Evolutionary conservation across 1,284 basidiomycete species (phyloP).

Genomic region (Ustilago cynodontis): DNA sequence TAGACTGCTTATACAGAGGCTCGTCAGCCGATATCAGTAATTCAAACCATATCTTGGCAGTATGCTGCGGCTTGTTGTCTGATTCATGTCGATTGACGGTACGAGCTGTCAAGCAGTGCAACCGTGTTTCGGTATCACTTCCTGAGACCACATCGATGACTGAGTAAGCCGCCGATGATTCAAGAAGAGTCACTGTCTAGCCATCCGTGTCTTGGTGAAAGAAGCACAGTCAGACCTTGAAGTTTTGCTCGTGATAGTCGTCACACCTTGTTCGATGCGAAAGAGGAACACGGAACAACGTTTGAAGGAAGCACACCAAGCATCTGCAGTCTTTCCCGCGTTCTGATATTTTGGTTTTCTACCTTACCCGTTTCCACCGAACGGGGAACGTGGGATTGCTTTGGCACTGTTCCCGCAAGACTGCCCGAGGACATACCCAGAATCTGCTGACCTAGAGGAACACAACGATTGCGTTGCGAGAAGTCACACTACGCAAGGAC

Average conservation of each 20-base stretch:
- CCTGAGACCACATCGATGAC: background rate
- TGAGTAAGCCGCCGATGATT: background rate
- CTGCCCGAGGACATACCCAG: too few species aligned
- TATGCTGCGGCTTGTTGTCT: background rate
- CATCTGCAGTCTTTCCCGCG: background rate
- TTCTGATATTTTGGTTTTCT: too few species aligned
- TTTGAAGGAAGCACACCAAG: background rate
- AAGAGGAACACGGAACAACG: background rate
- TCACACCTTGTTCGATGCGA: background rate
- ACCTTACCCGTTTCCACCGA: too few species aligned
- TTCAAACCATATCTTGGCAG: background rate
- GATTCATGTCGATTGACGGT: background rate
- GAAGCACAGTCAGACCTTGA: background rate
- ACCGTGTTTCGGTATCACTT: background rate
- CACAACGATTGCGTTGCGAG: background rate
- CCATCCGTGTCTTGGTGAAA: background rate
- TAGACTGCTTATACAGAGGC: background rate
- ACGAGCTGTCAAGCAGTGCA: conserved; percentile 1
- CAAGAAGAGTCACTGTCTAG: background rate
- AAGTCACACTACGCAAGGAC: background rate
- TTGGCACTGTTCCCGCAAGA: too few species aligned
- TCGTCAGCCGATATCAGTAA: background rate
- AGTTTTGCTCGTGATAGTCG: background rate
- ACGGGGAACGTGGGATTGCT: too few species aligned
- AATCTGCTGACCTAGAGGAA: too few species aligned